Percentiles rank a stretch among this genome's conserved stretches.
Evolutionary conservation across 805 yeast species (phyloP).

Genomic region (Candida pseudofarinosa): DNA sequence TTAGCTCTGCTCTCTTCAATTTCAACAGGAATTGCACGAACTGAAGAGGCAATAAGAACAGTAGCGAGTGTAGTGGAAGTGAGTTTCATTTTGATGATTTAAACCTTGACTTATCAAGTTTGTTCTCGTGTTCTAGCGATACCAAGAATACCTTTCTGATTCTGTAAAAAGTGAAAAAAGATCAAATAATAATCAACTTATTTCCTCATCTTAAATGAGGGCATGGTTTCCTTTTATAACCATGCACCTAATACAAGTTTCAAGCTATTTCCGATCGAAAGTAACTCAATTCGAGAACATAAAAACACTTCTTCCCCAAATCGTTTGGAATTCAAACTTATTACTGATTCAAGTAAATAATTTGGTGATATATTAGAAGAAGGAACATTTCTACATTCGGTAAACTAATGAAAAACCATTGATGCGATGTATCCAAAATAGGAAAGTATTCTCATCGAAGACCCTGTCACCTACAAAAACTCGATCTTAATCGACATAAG

Average conservation of each 20-base stretch:
- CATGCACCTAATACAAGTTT: background rate
- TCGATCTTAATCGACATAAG: too few relatives aligned
- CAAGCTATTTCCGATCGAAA: background rate
- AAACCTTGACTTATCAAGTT: background rate
- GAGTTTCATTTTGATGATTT: constrained; percentile 29
- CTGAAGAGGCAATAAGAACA: constrained; percentile 21
- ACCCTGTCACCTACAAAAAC: too few relatives aligned
- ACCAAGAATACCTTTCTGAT: too few relatives aligned
- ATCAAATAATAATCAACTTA: too few relatives aligned
- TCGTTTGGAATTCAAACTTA: background rate
- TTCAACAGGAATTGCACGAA: constrained; percentile 34
- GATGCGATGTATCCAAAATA: background rate
- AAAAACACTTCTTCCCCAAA: background rate
- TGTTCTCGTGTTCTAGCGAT: too few relatives aligned
- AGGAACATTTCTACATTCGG: background rate
- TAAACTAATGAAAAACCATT: background rate
- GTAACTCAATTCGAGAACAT: background rate
- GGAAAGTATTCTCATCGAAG: background rate
- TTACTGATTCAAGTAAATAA: background rate
- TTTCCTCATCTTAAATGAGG: too few relatives aligned
- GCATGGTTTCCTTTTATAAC: background rate
- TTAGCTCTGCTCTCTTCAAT: constrained; percentile 7
- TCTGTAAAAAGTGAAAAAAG: too few relatives aligned
- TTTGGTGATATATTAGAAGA: background rate
- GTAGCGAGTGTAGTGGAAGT: constrained; percentile 27